Evolutionary conservation across 2,329 filamentous ascomycete genomes (phyloP), one percentile per base, ranked within the genome.

Genomic region (Coniella lustricola): DNA sequence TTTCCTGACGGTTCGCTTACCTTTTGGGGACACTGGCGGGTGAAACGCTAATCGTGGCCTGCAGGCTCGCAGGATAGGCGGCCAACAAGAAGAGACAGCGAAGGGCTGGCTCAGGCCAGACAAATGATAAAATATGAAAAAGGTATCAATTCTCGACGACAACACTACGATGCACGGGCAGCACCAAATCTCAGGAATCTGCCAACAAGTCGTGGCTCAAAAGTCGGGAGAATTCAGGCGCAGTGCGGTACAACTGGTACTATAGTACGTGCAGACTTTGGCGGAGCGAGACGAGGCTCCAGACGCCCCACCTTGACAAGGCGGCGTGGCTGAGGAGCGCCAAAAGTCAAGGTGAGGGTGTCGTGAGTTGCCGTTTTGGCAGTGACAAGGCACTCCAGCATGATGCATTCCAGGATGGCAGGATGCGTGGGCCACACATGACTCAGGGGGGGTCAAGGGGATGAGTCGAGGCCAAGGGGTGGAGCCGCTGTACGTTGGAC

Each of bases 291-390:
- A 3, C 14, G 22, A 17, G 25, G 29, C 12, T 1, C n/a, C n/a
- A 21, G 22, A 7, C 2, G 13, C 25, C 25, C 25, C 25, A 17
- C 31, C 40, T 17, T 25, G 16, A 38, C 9, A 25, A 32, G 35
- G 12, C 25, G 32, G 31, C 7, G 12, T 33, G 29, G n/a, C n/a
- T 4, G 12, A 12, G 13, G 31, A 53, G 48, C 39, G 22, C 31
- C 39, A 53, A 37, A 40, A 47, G 47, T 34, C 44, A 50, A 50
- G 36, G 22, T 53, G 50, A 53, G 48, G 51, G 48, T 37, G 37
- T 53, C 50, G 51, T 53, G 51, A 48, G 41, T n/a, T 21, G 38
- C 34, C 21, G 25, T 40, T 50, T 44, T 34, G 43, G 50, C 22
- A 44, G 45, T 42, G 46, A 49, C 41, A 32, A 32, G 25, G 16